Base-by-base conservation (phyloP, 1,139 yeast genomes). In the Pneumocystis carinii region DNA sequence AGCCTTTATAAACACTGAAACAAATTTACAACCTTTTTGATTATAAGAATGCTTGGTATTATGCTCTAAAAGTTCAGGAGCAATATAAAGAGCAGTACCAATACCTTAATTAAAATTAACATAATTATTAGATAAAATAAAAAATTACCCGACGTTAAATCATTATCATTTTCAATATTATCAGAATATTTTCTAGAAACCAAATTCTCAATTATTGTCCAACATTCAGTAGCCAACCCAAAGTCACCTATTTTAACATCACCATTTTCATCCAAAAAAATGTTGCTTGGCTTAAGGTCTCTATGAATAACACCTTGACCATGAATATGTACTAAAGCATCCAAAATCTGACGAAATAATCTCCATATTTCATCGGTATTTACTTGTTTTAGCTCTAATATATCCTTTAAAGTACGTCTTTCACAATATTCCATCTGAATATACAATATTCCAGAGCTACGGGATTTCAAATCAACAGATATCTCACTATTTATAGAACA, bases 361-460 rank as follows among this genome's bases (percentile, higher is more conserved):
- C 96, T 78, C 96, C 97, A 94, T 70, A 90, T 90, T 70, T 88
- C 95, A 66, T 83, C 85, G 19, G 14, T 10, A 77, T 77, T 6
- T 85, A 32, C 87, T n/a, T 90, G 77, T 0, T 90, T 90, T 67
- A 86, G 94, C 60, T 82, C 82, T 58, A 94, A 92, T 67, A 92
- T 76, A 72, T 92, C 96, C 61, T 82, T 81, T 53, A 94, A 75
- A 0, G 98, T 92, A 66, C 3, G 88, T 88, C 92, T 92, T 70
- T 94, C 98, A 75, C 98, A 94, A 71, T 92, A 94, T 72, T 94
- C 98, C 99, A 94, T 94, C 71, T 94, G 98, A 67, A 94, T 92
- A 71, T 77, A 94, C 67, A 79, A 77, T 59, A 80, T 90, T 75
- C 82, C 83, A 69, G 35, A 41, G 10, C 24, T 41, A 6, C 3